A percentile compares a stretch with the other conserved stretches of the same genome.
These are phyloP conservation scores for Angomonas ambiguus DNA, from an alignment of 208 protist species.

Conservation along the genomic window DNA sequence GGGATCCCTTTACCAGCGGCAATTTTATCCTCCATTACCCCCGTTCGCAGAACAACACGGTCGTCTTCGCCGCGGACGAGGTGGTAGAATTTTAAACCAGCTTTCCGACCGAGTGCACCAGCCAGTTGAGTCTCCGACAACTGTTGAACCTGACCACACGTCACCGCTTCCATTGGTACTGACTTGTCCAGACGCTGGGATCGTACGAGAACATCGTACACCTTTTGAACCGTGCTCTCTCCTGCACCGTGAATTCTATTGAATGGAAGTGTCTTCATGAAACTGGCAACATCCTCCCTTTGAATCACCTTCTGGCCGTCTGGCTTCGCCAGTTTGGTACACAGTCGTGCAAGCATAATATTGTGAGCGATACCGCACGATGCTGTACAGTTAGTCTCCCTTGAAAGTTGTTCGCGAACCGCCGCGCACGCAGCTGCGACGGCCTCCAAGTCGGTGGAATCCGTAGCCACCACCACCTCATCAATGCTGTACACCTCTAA, in stretches of 20 bases:
- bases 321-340: constrained; percentile 69
- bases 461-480: constrained; percentile 82
- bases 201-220: constrained; percentile 13
- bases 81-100: constrained; percentile 70
- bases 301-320: constrained; percentile 51
- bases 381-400: constrained; percentile 61
- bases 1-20: constrained; percentile 52
- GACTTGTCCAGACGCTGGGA: too few relatives aligned
- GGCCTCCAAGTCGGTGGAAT: constrained; percentile 48
- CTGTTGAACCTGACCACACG: constrained; percentile 60
- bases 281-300: constrained; percentile 30
- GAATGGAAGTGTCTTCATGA: constrained; percentile 53
- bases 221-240: constrained; percentile 46
- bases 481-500: constrained; percentile 88
- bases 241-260: constrained; percentile 68
- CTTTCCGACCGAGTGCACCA: constrained; percentile 46
- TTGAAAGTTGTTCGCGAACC: constrained; percentile 49
- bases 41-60: constrained; percentile 68
- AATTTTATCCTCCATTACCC: constrained; percentile 62
- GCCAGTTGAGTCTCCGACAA: constrained; percentile 52
- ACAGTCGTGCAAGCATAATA: constrained; percentile 79
- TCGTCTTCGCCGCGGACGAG: constrained; percentile 63
- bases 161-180: constrained; percentile 17
- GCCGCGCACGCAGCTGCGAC: constrained; percentile 44
- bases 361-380: constrained; percentile 85